These are phyloP conservation scores for Macroventuria anomochaeta DNA, from an alignment of 2,329 filamentous ascomycete species.

Conservation along the genomic window DNA sequence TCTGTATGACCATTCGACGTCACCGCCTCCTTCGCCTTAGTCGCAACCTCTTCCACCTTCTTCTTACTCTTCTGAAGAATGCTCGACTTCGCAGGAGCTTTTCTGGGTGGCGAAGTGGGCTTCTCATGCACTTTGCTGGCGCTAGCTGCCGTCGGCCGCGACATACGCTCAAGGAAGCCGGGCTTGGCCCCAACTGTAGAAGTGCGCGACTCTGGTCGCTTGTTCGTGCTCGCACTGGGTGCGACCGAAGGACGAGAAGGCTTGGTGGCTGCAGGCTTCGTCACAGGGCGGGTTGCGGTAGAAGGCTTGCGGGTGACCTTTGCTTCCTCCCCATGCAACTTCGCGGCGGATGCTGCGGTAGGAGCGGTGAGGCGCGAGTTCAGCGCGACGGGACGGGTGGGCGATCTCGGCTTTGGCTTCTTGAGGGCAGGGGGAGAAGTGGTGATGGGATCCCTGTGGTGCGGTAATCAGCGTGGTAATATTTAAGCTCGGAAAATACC, in stretches of 20 bases:
- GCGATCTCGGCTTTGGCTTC: conserved; percentile 61
- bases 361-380: conserved; percentile 72
- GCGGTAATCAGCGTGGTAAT: not conserved
- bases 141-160: conserved; percentile 74
- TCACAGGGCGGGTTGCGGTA: conserved; percentile 40
- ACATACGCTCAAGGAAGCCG: conserved; percentile 80
- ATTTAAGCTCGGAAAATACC: not conserved
- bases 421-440: conserved; percentile 42
- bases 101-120: conserved; percentile 48
- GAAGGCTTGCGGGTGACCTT: conserved; percentile 44
- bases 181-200: conserved; percentile 65
- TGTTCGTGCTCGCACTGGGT: conserved; percentile 44
- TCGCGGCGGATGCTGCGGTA: conserved; percentile 73
- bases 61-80: conserved; percentile 45
- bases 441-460: conserved; percentile 20
- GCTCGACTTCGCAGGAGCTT: conserved; percentile 31
- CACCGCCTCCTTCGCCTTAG: conserved; percentile 45
- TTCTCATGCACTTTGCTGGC: conserved; percentile 73
- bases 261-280: conserved; percentile 36
- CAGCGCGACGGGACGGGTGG: conserved; percentile 71
- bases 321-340: conserved; percentile 54
- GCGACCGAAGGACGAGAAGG: conserved; percentile 48
- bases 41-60: conserved; percentile 44
- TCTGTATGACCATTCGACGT: conserved; percentile 36
- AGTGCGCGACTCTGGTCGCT: conserved; percentile 59